Percentiles rank a stretch among this genome's conserved stretches.
These are phyloP conservation scores for Mycena vulgaris DNA, from an alignment of 768 basidiomycete species.

Conservation along the genomic window DNA sequence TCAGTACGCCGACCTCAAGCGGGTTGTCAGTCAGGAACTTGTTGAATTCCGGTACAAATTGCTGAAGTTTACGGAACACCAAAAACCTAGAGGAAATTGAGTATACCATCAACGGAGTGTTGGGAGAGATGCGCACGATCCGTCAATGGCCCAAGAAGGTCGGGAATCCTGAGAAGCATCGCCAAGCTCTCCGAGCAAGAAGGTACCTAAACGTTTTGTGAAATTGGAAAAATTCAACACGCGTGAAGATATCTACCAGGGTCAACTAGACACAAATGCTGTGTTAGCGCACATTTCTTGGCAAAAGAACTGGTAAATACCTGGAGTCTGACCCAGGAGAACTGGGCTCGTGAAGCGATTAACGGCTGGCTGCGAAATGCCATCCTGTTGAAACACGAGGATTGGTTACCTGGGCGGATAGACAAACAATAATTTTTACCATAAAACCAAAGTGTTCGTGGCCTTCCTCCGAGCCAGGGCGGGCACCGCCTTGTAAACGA, in stretches of 20 bases:
- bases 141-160: conserved; percentile 40
- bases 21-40: conserved; percentile 42
- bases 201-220: conserved; percentile 12
- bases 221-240: not conserved
- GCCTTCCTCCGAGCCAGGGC: conserved; percentile 44
- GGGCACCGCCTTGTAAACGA: conserved; percentile 39
- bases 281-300: not conserved
- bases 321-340: conserved; percentile 37
- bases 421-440: conserved; percentile 24
- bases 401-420: not conserved
- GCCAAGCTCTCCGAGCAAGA: conserved; percentile 45
- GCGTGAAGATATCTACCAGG: conserved; percentile 5
- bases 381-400: conserved; percentile 25
- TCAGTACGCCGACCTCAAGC: conserved; percentile 35
- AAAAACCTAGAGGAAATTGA: conserved; percentile 17
- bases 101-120: not conserved
- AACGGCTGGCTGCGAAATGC: conserved; percentile 42
- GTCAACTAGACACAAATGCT: not conserved
- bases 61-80: conserved; percentile 48
- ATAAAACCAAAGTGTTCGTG: conserved; percentile 49
- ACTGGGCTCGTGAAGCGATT: conserved; percentile 35
- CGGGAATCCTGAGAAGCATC: conserved; percentile 35
- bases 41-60: conserved; percentile 52
- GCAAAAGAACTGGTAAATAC: not conserved
- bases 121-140: conserved; percentile 32